phyloP scores from a whole-genome alignment of 2,329 filamentous ascomycete genomes.

The Aotearoamyces nothofagi region DNA sequence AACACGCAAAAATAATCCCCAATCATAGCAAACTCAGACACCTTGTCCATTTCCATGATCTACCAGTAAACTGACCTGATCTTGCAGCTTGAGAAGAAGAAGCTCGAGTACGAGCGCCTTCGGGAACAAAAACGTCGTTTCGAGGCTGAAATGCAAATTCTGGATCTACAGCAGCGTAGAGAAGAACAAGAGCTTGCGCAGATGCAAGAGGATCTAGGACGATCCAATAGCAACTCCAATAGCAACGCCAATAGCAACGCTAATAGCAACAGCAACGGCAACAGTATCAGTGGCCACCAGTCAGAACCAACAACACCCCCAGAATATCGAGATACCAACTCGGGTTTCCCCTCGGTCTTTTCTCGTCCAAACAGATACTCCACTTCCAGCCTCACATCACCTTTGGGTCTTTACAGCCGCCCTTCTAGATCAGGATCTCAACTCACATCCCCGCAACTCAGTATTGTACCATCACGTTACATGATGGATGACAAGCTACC shows the following conservation, averaged over 20 bases:
- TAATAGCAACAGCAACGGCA: constrained; percentile 23
- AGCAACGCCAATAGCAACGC: constrained; percentile 28
- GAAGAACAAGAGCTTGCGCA: constrained; percentile 75
- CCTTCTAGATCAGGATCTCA: constrained; percentile 65
- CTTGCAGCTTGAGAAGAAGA: constrained; percentile 78
- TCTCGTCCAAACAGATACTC: constrained; percentile 81
- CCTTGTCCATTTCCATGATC: too few relatives aligned
- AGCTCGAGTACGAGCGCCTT: constrained; percentile 80
- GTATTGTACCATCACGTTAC: constrained; percentile 41
- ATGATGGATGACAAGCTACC: constrained; percentile 51
- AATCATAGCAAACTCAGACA: too few relatives aligned
- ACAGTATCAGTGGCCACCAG: constrained; percentile 43
- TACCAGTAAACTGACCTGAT: background rate
- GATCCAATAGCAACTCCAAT: constrained; percentile 31
- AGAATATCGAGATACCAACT: constrained; percentile 62
- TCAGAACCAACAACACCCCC: constrained; percentile 94
- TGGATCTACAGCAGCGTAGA: constrained; percentile 71
- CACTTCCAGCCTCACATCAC: constrained; percentile 72
- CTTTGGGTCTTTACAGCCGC: constrained; percentile 60
- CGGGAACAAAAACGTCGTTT: constrained; percentile 80
- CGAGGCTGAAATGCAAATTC: constrained; percentile 80
- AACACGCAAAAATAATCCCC: too few relatives aligned
- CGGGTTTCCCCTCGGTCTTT: constrained; percentile 64
- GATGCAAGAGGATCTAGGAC: constrained; percentile 65
- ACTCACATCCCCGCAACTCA: constrained; percentile 61